phyloP scores from a whole-genome alignment of 495 filamentous ascomycete genomes.

The Hyphodiscus hymeniophilus region DNA sequence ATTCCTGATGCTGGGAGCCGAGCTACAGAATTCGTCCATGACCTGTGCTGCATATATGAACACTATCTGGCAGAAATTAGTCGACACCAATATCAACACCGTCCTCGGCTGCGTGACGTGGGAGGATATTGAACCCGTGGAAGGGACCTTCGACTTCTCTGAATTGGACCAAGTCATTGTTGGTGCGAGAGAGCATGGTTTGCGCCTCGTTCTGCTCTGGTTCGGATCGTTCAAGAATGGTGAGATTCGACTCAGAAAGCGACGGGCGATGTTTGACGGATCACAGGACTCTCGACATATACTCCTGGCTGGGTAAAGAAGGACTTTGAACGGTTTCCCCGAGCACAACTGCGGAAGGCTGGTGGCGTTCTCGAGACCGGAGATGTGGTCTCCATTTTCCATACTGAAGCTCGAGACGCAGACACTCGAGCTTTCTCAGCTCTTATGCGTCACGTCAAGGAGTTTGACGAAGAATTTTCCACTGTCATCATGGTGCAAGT shows the following conservation, averaged over 20 bases:
- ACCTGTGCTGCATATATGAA: constrained; percentile 37
- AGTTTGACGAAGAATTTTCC: constrained; percentile 31
- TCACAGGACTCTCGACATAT: constrained; percentile 31
- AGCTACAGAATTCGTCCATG: constrained; percentile 44
- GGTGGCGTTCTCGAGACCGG: constrained; percentile 23
- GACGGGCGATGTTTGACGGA: not conserved
- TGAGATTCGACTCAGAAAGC: constrained; percentile 1
- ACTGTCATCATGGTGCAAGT: constrained; percentile 46
- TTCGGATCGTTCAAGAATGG: constrained; percentile 45
- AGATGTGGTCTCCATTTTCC: constrained; percentile 31
- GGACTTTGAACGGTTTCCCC: constrained; percentile 33
- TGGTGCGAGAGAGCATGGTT: constrained; percentile 30
- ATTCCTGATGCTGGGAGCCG: constrained; percentile 35
- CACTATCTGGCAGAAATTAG: constrained; percentile 34
- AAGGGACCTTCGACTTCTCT: constrained; percentile 36
- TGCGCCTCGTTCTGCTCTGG: constrained; percentile 41
- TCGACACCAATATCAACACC: constrained; percentile 36
- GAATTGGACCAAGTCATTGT: constrained; percentile 36
- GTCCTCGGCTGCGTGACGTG: constrained; percentile 43
- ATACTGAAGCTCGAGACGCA: constrained; percentile 26
- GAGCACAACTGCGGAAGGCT: constrained; percentile 27
- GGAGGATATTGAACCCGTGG: constrained; percentile 40
- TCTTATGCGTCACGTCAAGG: constrained; percentile 32
- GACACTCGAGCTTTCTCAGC: constrained; percentile 31
- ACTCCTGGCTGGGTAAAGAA: constrained; percentile 37